Evolutionary conservation across 75 land plant genomes (phyloP), one percentile per base, ranked within the genome.

Genomic region (Selaginella tamariscina): DNA sequence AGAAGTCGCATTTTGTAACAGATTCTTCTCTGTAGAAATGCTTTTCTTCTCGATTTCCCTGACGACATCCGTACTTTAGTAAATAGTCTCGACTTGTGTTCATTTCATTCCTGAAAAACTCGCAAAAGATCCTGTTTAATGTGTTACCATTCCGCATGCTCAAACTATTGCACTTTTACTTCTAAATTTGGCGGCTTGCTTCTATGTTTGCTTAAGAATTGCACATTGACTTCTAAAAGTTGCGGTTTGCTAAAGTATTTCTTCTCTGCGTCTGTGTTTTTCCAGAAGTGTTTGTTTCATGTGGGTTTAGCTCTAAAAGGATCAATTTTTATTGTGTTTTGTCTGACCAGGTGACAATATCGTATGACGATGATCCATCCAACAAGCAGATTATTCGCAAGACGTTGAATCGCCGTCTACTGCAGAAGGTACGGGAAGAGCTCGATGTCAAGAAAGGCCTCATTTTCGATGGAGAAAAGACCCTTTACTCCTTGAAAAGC

Each of bases 401-500:
- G 72, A 84, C 78, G 20, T 56, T 81, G 64, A 80, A 85, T 29
- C 76, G 93, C 27, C 80, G 67, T 32, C 80, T 92, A 0, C 77
- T 92, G 63, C 79, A 78, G 20, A 88, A 74, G 67, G 76, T 92
- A 0, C 71, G 81, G 1, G 70, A 79, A 55, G 75, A 82, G 0
- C 78, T 64, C 13, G 82, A 81, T 2, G n/a, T n/a, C n/a, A n/a
- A n/a, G n/a, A 92, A 92, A 56, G 68, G 69, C n/a, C 82, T 89
- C 63, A 92, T 92, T 0, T 92, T 88, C 65, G 97, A 92, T 68
- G 97, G 97, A 0, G 89, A 92, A 67, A 86, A 88, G 62, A 81
- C 79, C 27, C 70, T 88, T 69, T 92, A 85, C 64, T 85, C 18
- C 68, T 83, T 27, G 93, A 93, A 1, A 27, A 80, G 18, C 85